Evolutionary conservation across 2,329 filamentous ascomycete genomes (phyloP).

Genomic region (Fusarium ambrosium): DNA sequence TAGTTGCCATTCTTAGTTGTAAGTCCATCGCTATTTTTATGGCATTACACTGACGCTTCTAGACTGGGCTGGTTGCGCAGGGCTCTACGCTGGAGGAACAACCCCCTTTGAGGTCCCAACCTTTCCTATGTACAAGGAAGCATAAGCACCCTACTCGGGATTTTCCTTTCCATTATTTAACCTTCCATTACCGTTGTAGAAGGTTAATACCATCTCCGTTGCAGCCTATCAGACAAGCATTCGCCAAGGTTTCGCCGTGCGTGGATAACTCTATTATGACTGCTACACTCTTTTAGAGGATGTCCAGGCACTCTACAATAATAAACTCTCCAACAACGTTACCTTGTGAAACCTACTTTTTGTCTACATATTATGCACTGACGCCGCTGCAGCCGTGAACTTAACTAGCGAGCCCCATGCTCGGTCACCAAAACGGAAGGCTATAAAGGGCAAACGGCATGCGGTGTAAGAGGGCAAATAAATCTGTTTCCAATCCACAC

Average conservation of each 20-base stretch:
- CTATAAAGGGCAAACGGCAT: not conserved
- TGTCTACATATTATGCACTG: not conserved
- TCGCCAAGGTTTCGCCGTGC: not conserved
- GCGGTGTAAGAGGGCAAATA: not conserved
- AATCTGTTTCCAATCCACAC: not conserved
- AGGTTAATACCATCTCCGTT: not conserved
- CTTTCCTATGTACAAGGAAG: conserved; percentile 16
- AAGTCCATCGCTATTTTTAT: not conserved
- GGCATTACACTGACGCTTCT: not conserved
- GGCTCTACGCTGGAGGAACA: conserved; percentile 21
- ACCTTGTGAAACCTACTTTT: not conserved
- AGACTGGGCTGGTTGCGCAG: conserved; percentile 30
- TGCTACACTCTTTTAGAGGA: too few species aligned
- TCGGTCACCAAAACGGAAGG: conserved; percentile 12
- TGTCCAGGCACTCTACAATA: not conserved
- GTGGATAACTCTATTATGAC: not conserved
- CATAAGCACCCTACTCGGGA: not conserved
- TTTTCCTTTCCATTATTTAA: not conserved
- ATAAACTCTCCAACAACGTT: not conserved
- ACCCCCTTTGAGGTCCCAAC: conserved; percentile 19
- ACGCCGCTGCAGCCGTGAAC: not conserved
- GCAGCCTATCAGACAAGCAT: not conserved
- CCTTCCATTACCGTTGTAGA: not conserved
- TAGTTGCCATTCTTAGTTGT: conserved; percentile 24
- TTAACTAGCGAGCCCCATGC: not conserved